Percentiles rank a stretch among this genome's conserved stretches.
These are phyloP conservation scores for Geranium brycei DNA, from an alignment of 345 rosid species.

Conservation along the genomic window DNA sequence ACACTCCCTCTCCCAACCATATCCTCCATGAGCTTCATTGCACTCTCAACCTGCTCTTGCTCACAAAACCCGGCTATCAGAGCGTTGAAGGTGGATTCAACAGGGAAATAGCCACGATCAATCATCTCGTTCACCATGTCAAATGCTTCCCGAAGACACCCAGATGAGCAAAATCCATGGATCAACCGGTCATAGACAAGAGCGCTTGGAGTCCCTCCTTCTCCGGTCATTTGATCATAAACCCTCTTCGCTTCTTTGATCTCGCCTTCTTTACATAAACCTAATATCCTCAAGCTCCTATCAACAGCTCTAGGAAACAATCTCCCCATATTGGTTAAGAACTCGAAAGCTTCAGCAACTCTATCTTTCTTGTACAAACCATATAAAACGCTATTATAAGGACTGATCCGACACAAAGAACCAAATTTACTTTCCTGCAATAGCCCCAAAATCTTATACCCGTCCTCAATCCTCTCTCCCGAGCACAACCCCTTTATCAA, in stretches of 20 bases:
- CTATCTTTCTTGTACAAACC: conserved; percentile 49
- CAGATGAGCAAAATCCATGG: conserved; percentile 38
- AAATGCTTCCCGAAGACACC: conserved; percentile 28
- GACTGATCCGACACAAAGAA: conserved; percentile 26
- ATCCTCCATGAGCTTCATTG: conserved; percentile 50
- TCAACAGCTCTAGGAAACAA: conserved; percentile 58
- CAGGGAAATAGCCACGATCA: conserved; percentile 28
- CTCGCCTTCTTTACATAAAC: conserved; percentile 35
- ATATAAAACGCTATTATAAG: conserved; percentile 53
- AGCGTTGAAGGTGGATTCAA: conserved; percentile 40
- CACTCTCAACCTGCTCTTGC: conserved; percentile 41
- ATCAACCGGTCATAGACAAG: conserved; percentile 49
- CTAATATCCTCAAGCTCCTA: conserved; percentile 45
- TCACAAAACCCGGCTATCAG: conserved; percentile 42
- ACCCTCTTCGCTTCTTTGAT: conserved; percentile 35
- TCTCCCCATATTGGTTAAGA: conserved; percentile 43
- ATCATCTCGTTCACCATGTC: conserved; percentile 54
- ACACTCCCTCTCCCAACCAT: conserved; percentile 44
- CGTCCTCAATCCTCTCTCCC: conserved; percentile 39
- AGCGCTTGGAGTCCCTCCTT: conserved; percentile 39
- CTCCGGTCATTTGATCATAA: conserved; percentile 38
- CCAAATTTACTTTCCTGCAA: conserved; percentile 49
- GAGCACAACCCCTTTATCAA: conserved; percentile 45
- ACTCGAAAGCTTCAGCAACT: conserved; percentile 49
- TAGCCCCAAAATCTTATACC: conserved; percentile 53